Percentiles rank a stretch among this genome's conserved stretches.
Conservation (phyloP, 176 grass and related monocot species). For the Leersia perrieri region DNA sequence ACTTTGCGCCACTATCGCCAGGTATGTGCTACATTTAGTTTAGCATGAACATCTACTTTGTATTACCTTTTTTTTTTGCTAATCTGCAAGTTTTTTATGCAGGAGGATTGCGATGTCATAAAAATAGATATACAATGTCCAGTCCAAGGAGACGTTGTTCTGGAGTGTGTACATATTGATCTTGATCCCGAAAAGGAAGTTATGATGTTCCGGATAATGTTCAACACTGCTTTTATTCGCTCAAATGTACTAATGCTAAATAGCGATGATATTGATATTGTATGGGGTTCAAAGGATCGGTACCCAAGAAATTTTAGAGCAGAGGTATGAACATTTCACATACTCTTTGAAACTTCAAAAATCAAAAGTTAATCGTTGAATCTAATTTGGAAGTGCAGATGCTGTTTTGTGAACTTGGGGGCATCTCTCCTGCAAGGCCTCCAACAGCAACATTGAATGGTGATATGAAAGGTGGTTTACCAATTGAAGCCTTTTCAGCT, state of each 20-base stretch:
- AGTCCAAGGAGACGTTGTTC: slow-evolving; percentile 95
- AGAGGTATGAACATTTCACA: slow-evolving; percentile 56
- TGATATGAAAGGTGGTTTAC: slow-evolving; percentile 91
- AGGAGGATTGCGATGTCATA: slow-evolving; percentile 94
- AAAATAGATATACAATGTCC: slow-evolving; percentile 99
- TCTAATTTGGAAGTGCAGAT: slow-evolving; percentile 52
- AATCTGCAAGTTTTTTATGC: slow-evolving; percentile 28
- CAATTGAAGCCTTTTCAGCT: slow-evolving; percentile 94
- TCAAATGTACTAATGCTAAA: slow-evolving; percentile 97
- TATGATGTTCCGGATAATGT: slow-evolving; percentile 99
- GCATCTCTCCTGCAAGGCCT: slow-evolving; percentile 69
- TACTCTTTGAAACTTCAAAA: neutral
- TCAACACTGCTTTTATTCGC: slow-evolving; percentile 95
- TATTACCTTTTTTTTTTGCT: neutral
- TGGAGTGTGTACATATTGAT: slow-evolving; percentile 98
- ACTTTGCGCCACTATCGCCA: slow-evolving; percentile 79
- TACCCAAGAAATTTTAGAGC: slow-evolving; percentile 87
- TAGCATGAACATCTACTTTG: slow-evolving; percentile 28
- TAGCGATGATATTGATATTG: slow-evolving; percentile 82
- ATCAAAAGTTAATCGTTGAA: slow-evolving; percentile 14
- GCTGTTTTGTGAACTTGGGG: slow-evolving; percentile 89
- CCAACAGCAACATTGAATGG: slow-evolving; percentile 77
- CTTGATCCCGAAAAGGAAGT: slow-evolving; percentile 92
- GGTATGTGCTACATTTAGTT: slow-evolving; percentile 43
- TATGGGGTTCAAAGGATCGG: slow-evolving; percentile 84